These are phyloP conservation scores for Apophysomyces trapeziformis DNA, from an alignment of 371 early-diverging fungal genomes.

Conservation along the genomic window DNA sequence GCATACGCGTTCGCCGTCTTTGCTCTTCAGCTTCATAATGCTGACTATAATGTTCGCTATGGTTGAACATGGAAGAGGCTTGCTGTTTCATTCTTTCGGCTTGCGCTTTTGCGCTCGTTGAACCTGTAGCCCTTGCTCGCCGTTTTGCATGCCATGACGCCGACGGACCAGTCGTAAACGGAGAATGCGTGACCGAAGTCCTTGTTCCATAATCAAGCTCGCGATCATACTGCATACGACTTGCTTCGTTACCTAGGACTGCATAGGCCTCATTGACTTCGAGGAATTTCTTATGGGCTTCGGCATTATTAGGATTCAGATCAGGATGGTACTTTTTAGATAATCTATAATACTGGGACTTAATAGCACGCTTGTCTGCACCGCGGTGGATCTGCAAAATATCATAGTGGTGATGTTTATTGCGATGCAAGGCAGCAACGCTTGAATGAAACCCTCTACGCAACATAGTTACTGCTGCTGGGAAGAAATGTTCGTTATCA, in stretches of 20 bases:
- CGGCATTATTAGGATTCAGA: constrained; percentile 69
- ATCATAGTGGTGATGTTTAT: constrained; percentile 57
- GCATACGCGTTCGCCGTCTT: constrained; percentile 39
- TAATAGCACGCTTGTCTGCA: constrained; percentile 72
- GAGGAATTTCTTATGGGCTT: constrained; percentile 71
- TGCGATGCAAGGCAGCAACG: constrained; percentile 15
- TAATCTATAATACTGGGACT: constrained; percentile 79
- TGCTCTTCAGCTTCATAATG: constrained; percentile 52
- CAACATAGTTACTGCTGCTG: constrained; percentile 18
- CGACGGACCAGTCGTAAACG: constrained; percentile 28
- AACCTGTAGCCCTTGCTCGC: constrained; percentile 35
- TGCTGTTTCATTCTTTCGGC: constrained; percentile 33
- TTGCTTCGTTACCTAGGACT: constrained; percentile 72
- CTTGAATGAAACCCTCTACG: constrained; percentile 35
- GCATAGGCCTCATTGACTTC: constrained; percentile 89
- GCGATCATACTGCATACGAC: constrained; percentile 80
- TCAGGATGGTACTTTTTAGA: constrained; percentile 92
- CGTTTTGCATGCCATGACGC: constrained; percentile 40
- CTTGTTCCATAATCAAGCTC: constrained; percentile 60
- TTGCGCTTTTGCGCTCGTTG: constrained; percentile 46
- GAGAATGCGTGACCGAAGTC: constrained; percentile 13
- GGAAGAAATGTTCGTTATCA: neutral
- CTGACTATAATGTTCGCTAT: constrained; percentile 31
- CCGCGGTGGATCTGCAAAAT: constrained; percentile 52
- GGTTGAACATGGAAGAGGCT: constrained; percentile 24